Evolutionary conservation across 2,329 filamentous ascomycete species (phyloP).

Genomic region (Diaporthe citriasiana): DNA sequence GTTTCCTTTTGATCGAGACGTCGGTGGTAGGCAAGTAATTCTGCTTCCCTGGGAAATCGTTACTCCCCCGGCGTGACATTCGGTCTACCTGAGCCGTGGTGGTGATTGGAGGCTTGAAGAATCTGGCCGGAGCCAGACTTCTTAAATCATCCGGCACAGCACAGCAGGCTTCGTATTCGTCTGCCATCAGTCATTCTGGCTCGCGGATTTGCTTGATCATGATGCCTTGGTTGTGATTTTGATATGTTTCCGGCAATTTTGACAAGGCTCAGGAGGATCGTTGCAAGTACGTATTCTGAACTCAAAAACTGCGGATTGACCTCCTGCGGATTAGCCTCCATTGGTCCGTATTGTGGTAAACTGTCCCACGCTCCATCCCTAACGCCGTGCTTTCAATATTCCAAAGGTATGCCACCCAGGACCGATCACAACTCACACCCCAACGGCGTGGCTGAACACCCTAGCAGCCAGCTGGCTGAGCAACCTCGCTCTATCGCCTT

Average conservation of each 20-base stretch:
- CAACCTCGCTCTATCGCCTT: conserved; percentile 83
- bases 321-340: not conserved
- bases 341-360: not conserved
- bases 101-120: too few species aligned
- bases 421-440: conserved; percentile 54
- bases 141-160: not conserved
- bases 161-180: not conserved
- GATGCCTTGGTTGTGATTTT: not conserved
- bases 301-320: conserved; percentile 3
- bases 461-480: conserved; percentile 87
- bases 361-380: conserved; percentile 2
- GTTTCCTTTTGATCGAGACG: not conserved
- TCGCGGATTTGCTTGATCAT: not conserved
- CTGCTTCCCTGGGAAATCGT: too few species aligned
- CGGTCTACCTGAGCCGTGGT: not conserved
- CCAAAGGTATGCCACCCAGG: not conserved
- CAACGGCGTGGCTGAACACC: conserved; percentile 85
- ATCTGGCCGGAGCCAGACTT: not conserved
- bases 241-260: not conserved
- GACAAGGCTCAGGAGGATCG: not conserved
- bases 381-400: conserved; percentile 40
- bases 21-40: not conserved
- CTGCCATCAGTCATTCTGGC: not conserved
- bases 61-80: not conserved
- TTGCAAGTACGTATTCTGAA: not conserved